phyloP scores from a whole-genome alignment of 257 asterid species.

The Verbena officinalis region DNA sequence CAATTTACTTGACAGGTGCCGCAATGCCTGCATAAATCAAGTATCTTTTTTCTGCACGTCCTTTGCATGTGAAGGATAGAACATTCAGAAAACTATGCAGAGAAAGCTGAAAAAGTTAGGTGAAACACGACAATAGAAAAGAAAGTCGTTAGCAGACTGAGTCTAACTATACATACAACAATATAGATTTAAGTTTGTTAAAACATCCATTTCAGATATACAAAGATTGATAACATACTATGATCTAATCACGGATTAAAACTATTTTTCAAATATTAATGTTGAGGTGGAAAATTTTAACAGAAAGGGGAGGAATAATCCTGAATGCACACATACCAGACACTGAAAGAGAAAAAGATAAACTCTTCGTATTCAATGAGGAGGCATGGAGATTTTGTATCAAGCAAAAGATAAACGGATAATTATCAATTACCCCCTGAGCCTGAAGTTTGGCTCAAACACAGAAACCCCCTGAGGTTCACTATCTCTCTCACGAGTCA shows the following conservation, averaged over 20 bases:
- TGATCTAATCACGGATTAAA: conserved; percentile 6
- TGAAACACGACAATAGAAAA: not conserved
- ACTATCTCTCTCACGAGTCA: no score
- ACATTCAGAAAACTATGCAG: no score
- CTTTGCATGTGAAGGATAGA: conserved; percentile 13
- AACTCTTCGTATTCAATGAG: no score
- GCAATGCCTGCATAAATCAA: conserved; percentile 33
- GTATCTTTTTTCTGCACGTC: conserved; percentile 29
- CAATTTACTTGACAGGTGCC: conserved; percentile 44
- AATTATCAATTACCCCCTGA: conserved; percentile 8
- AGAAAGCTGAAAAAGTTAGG: no score
- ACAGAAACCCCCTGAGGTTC: no score
- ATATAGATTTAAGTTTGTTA: conserved; percentile 39
- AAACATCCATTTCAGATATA: conserved; percentile 39
- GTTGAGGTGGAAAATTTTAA: conserved; percentile 20
- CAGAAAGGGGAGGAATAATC: not conserved
- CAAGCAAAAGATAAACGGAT: conserved; percentile 1
- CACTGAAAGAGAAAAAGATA: conserved; percentile 4
- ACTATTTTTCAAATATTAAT: conserved; percentile 17
- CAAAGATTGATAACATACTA: conserved; percentile 28
- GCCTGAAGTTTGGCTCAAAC: not conserved
- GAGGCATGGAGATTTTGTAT: no score
- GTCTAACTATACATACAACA: conserved; percentile 19
- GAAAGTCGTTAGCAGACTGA: not conserved
- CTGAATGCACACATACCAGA: conserved; percentile 4